A percentile compares a stretch with the other conserved stretches of the same genome.
Conservation (phyloP, 2,329 filamentous ascomycete species). For the Chrysoporthe deuterocubensis region DNA sequence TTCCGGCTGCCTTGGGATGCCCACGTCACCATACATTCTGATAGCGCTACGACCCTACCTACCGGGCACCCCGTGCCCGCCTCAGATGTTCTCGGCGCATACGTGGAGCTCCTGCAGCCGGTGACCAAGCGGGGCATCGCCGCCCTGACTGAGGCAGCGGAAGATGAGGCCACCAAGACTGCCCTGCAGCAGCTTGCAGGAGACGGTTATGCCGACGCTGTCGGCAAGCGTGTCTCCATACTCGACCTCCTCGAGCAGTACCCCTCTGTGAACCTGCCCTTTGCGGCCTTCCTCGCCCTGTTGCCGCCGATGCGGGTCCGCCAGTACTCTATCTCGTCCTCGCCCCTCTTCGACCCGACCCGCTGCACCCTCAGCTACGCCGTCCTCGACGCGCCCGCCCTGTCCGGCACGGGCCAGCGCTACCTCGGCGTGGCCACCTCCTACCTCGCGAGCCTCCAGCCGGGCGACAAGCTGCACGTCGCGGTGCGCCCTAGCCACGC, state of each 20-base stretch:
- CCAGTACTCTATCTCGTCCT: slow-evolving; percentile 70
- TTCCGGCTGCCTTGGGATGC: slow-evolving; percentile 73
- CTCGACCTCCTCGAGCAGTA: slow-evolving; percentile 66
- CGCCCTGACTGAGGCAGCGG: slow-evolving; percentile 52
- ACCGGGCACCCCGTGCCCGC: slow-evolving; percentile 62
- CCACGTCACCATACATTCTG: slow-evolving; percentile 60
- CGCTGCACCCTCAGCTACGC: slow-evolving; percentile 69
- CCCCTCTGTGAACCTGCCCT: slow-evolving; percentile 54
- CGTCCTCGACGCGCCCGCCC: slow-evolving; percentile 62
- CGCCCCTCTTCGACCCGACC: slow-evolving; percentile 61
- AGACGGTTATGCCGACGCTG: slow-evolving; percentile 45
- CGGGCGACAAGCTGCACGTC: slow-evolving; percentile 52
- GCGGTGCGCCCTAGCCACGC: slow-evolving; percentile 49
- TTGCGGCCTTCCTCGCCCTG: slow-evolving; percentile 65
- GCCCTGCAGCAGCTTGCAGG: slow-evolving; percentile 45
- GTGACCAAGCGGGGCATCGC: slow-evolving; percentile 61
- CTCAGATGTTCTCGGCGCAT: slow-evolving; percentile 66
- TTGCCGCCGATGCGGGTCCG: slow-evolving; percentile 62
- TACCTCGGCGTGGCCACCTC: slow-evolving; percentile 63
- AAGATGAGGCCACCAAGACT: slow-evolving; percentile 46
- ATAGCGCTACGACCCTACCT: slow-evolving; percentile 56
- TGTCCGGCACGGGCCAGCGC: slow-evolving; percentile 49
- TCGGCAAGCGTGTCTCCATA: slow-evolving; percentile 55
- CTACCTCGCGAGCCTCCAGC: slow-evolving; percentile 53
- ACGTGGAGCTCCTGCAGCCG: slow-evolving; percentile 72